Base-by-base conservation (phyloP, 2,329 filamentous ascomycete genomes). In the Harringtonia aguacate region DNA sequence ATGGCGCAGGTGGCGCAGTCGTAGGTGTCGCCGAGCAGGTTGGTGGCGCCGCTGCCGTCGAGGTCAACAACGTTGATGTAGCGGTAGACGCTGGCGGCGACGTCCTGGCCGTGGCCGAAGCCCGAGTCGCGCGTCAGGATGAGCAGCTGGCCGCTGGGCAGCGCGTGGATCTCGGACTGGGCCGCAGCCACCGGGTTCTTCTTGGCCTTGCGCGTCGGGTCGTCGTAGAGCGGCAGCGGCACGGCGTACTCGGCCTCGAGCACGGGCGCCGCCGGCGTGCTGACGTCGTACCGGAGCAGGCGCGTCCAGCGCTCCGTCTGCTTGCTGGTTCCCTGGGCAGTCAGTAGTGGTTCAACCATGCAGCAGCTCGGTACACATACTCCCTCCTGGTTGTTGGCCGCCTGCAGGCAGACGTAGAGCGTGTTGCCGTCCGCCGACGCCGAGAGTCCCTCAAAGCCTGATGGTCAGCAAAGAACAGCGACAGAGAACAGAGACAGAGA, bases 51-150 rank as follows among this genome's bases (percentile, higher is more conserved):
- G n/a, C n/a, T n/a, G n/a, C n/a, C n/a, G 13, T 68, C 66, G 40
- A 86, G 73, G 55, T 83, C 79, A 49, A 86, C 76, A 10, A 87
- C 62, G 56, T 87, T 83, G 6, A 78, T 73, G 48, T 84, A 79
- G 40, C 82, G 74, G 60, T 86, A 86, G 4, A 75, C 56, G 2
- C 76, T 81, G 31, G 63, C 56, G 0, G 72, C 68, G 7, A 64
- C 59, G 3, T 61, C 60, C 52, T 73, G 66, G 1, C 79, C 80
- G 46, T 70, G 73, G 1, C 83, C 83, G 15, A 69, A 70, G 39
- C 61, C 64, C 0, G 70, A 74, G 57, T 86, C 83, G 21, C 81
- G 73, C 0, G 81, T 67, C 3, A 87, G 66, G 6, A 86, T 63
- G 9, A 86, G 65, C 60, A 86, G 84, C 52, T 84, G 46, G 34